phyloP scores from a whole-genome alignment of 768 basidiomycete genomes.

The Amylocystis lapponica region DNA sequence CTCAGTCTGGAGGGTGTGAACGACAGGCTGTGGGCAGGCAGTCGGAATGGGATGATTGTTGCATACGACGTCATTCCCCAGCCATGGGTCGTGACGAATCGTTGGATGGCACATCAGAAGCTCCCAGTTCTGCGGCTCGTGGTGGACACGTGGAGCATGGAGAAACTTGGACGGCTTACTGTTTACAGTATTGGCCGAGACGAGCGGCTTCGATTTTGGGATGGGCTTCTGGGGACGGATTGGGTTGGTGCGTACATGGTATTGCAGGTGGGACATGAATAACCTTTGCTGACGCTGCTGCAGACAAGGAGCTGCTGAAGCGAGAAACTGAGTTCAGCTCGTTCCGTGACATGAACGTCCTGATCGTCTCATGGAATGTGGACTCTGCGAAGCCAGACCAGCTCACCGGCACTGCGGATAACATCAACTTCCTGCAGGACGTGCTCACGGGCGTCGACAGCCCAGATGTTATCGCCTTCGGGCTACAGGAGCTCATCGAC shows the following conservation, averaged over 20 bases:
- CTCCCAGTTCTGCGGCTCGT: constrained; percentile 58
- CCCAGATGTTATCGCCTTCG: constrained; percentile 90
- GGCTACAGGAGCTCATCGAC: constrained; percentile 95
- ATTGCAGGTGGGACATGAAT: background rate
- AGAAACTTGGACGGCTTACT: constrained; percentile 56
- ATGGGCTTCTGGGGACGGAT: constrained; percentile 77
- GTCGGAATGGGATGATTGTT: constrained; percentile 72
- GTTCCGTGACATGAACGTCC: constrained; percentile 70
- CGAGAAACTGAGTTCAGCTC: constrained; percentile 73
- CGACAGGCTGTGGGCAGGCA: constrained; percentile 82
- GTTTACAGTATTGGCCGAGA: constrained; percentile 76
- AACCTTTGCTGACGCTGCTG: background rate
- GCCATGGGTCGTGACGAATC: constrained; percentile 86
- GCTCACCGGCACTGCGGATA: constrained; percentile 59
- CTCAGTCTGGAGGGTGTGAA: constrained; percentile 81
- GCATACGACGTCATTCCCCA: constrained; percentile 69
- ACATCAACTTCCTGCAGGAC: constrained; percentile 75
- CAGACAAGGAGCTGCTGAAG: constrained; percentile 73
- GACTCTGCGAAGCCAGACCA: constrained; percentile 82
- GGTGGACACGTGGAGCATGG: constrained; percentile 74
- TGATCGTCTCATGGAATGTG: constrained; percentile 90
- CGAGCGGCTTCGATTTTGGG: constrained; percentile 77
- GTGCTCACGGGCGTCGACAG: constrained; percentile 63
- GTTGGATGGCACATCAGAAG: constrained; percentile 75
- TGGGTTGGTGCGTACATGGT: constrained; percentile 83